Conservation (phyloP, 2,329 filamentous ascomycete species). For the Venturiaceae sp. region DNA sequence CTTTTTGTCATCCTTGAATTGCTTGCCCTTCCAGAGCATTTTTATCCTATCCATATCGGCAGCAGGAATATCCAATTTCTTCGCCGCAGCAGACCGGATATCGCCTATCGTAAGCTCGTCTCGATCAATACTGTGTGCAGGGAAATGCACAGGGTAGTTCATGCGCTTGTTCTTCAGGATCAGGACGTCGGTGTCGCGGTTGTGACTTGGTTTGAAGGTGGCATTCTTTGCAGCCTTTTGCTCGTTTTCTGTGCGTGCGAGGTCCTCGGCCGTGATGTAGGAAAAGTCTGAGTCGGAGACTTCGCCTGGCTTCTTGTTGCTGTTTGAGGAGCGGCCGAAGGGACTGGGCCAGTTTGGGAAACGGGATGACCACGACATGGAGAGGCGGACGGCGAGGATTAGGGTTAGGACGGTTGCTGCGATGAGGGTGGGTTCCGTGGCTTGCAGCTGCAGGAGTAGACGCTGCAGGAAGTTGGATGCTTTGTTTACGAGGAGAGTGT, state of each 20-base stretch:
- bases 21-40: constrained; percentile 64
- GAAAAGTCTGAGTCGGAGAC: constrained; percentile 70
- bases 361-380: constrained; percentile 38
- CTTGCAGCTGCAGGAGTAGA: not conserved
- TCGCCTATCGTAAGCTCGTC: constrained; percentile 59
- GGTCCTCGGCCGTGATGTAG: constrained; percentile 72
- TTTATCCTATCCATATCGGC: constrained; percentile 48
- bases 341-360: constrained; percentile 34
- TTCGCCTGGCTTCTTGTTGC: constrained; percentile 32
- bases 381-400: constrained; percentile 16
- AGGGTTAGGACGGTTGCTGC: constrained; percentile 6
- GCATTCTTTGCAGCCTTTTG: constrained; percentile 16
- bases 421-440: not conserved
- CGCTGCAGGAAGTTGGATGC: not conserved
- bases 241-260: constrained; percentile 33
- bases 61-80: constrained; percentile 52
- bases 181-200: constrained; percentile 58
- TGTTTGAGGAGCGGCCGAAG: constrained; percentile 32
- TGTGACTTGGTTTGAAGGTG: constrained; percentile 31
- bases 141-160: constrained; percentile 62
- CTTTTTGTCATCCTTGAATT: constrained; percentile 54
- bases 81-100: constrained; percentile 56
- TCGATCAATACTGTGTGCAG: constrained; percentile 65
- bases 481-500: not conserved
- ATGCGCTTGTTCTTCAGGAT: constrained; percentile 58